Evolutionary conservation across 306 rosid species (phyloP), one percentile per base, ranked within the genome.

Genomic region (Vigna reflexopilosa): DNA sequence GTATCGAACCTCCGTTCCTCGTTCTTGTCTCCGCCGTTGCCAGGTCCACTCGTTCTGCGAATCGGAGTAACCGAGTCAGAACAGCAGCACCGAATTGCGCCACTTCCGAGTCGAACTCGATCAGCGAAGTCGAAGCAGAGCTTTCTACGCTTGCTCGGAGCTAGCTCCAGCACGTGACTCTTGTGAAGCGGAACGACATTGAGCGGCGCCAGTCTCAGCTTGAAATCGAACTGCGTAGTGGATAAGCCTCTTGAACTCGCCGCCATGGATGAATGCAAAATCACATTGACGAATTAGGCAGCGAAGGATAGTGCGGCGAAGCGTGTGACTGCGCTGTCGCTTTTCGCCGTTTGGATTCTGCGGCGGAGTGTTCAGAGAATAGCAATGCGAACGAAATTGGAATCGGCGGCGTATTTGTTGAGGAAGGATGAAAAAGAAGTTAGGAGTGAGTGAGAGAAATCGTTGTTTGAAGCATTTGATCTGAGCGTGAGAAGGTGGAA

Each of bases 21-120:
- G 86, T 17, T 67, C 85, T 88, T 87, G 56, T 83, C 87, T 2
- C 45, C 80, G 76, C 77, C 62, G 74, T 79, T 86, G 19, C 82
- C 88, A 57, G 88, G 63, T 11, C 89, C 87, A 71, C 82, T 73
- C 47, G 83, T 62, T 70, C 89, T 89, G 56, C 88, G 86, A 82
- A 90, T 93, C 80, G 97, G 94, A 80, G 82, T 81, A 3, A 77
- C 88, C 10, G 94, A 80, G 79, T 88, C 90, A 30, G 98, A 89
- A 63, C 91, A 86, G 82, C 92, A 86, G 75, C 91, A 88, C 14
- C 75, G 77, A 48, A 88, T 72, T 26, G 75, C 67, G 44, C 30
- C 10, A 20, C 42, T 65, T 63, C 72, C 49, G 48, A 78, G 70
- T 65, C 76, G 87, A 57, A 80, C 56, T 85, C 88, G 86, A 54